These are phyloP conservation scores for Deinandra increscens DNA, from an alignment of 129 eudicot genomes.

Conservation along the genomic window DNA sequence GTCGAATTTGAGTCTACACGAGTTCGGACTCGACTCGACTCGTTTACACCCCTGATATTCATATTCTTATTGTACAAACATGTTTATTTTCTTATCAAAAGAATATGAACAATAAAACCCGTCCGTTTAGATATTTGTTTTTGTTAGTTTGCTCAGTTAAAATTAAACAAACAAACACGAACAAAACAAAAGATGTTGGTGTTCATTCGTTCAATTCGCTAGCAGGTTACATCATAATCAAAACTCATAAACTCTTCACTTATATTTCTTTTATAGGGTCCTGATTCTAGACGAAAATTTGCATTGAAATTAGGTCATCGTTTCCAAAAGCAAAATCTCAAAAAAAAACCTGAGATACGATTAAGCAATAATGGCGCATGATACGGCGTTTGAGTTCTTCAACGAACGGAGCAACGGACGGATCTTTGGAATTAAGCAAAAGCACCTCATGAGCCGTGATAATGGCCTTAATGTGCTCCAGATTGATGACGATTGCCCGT, in stretches of 20 bases:
- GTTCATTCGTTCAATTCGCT: not conserved
- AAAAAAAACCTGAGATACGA: constrained; percentile 54
- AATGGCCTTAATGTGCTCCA: constrained; percentile 93
- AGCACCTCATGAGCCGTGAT: constrained; percentile 84
- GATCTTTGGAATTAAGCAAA: constrained; percentile 68
- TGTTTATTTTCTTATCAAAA: not conserved
- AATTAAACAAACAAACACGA: not conserved
- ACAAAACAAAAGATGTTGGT: not conserved
- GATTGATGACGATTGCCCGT: constrained; percentile 80
- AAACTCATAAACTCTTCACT: constrained; percentile 13
- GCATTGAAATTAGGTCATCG: not conserved
- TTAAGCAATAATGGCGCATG: constrained; percentile 53
- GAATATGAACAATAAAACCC: not conserved
- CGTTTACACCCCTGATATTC: no score
- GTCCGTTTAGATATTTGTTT: not conserved
- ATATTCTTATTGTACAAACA: not conserved
- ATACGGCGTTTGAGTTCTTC: constrained; percentile 69
- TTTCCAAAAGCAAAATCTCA: not conserved
- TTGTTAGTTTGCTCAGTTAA: not conserved
- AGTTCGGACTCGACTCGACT: no score
- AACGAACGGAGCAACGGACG: constrained; percentile 70
- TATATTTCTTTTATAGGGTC: not conserved
- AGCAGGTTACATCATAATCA: not conserved
- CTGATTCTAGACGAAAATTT: not conserved
- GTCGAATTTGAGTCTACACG: no score